A percentile compares a stretch with the other conserved stretches of the same genome.
phyloP scores from a whole-genome alignment of 257 asterid species.

The Lantana camara region DNA sequence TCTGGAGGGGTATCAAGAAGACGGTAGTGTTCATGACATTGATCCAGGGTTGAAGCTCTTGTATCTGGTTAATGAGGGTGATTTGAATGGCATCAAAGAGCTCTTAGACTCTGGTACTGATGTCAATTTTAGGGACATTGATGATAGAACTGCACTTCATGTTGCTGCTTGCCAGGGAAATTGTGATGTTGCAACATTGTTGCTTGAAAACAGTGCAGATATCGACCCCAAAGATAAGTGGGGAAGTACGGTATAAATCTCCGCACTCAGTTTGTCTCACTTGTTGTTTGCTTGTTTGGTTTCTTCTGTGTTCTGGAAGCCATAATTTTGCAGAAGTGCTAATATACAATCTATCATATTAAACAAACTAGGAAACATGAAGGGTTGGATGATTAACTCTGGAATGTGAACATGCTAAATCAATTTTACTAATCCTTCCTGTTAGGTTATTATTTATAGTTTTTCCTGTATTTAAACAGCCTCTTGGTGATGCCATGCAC shows the following conservation, averaged over 20 bases:
- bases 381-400: background rate
- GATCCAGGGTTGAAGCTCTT: conserved; percentile 80
- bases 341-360: background rate
- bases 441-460: background rate
- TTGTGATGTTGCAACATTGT: conserved; percentile 57
- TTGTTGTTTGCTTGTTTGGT: background rate
- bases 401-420: background rate
- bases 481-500: conserved; percentile 70
- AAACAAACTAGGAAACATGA: background rate
- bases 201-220: conserved; percentile 65
- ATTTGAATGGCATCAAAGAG: conserved; percentile 82
- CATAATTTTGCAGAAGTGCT: background rate
- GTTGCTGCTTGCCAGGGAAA: conserved; percentile 96
- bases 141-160: conserved; percentile 86
- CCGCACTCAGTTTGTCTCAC: background rate
- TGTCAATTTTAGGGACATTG: conserved; percentile 84
- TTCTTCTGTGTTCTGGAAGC: background rate
- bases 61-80: conserved; percentile 87
- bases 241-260: conserved; percentile 91
- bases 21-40: conserved; percentile 49
- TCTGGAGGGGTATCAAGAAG: conserved; percentile 48
- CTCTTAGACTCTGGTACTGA: conserved; percentile 63
- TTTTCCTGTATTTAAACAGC: conserved; percentile 35
- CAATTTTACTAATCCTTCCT: background rate
- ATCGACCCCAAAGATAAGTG: conserved; percentile 77